Evolutionary conservation across 768 basidiomycete species (phyloP).

Genomic region (Macrolepiota dolichaula): DNA sequence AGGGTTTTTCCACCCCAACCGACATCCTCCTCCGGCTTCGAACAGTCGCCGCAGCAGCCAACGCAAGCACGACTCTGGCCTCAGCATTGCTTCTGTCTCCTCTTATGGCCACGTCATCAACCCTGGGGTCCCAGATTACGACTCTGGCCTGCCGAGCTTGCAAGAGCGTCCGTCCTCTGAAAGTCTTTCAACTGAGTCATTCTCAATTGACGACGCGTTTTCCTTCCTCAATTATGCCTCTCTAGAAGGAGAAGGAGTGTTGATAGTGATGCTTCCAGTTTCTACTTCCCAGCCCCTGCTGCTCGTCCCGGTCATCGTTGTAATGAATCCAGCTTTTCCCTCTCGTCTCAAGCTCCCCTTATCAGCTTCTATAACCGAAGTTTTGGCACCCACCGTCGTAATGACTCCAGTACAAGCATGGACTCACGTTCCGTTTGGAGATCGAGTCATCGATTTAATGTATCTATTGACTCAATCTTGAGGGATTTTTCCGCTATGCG

Average conservation of each 20-base stretch:
- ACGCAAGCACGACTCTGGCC: no score
- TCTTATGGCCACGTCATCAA: constrained; percentile 61
- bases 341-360: constrained; percentile 56
- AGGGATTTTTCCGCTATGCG: constrained; percentile 59
- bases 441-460: constrained; percentile 49
- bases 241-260: constrained; percentile 43
- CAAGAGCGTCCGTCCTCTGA: constrained; percentile 57
- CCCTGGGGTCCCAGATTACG: constrained; percentile 68
- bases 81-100: no score
- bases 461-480: constrained; percentile 60
- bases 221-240: constrained; percentile 46
- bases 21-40: constrained; percentile 49
- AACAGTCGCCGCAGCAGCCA: no score
- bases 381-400: constrained; percentile 45
- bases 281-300: constrained; percentile 58
- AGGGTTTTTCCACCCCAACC: constrained; percentile 63
- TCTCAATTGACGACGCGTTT: constrained; percentile 72
- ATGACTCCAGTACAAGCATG: constrained; percentile 56
- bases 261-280: constrained; percentile 76
- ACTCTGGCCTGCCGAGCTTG: constrained; percentile 56
- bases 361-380: constrained; percentile 72
- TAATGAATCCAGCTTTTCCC: constrained; percentile 60
- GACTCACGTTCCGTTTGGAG: constrained; percentile 47
- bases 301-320: constrained; percentile 53
- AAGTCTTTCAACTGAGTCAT: constrained; percentile 52